Base-by-base conservation (phyloP, 169 alveolate genomes). In the Eimeria falciformis region DNA sequence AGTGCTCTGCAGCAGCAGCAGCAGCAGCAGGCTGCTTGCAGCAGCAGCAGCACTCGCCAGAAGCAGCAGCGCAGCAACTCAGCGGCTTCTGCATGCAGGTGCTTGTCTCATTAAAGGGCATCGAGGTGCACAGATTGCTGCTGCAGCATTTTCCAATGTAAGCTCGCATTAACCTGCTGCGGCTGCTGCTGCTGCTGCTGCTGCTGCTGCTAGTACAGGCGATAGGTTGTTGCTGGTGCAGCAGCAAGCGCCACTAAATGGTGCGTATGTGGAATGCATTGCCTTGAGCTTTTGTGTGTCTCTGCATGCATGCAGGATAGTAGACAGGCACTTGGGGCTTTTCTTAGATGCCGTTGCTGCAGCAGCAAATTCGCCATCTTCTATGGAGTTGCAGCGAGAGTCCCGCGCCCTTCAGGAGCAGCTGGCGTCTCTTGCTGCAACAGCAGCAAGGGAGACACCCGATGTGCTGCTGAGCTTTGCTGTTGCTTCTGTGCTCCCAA, bases 11-110 rank as follows among this genome's bases (percentile, higher is more conserved):
- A 18, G 33, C 62, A 5, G 84, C 86, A 45, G 66, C 86, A 55
- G 86, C 86, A 46, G 86, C 88, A 50, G 71, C 88, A n/a, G 27
- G 69, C 55, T 37, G 73, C 71, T 40, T 78, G 73, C 73, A 78
- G 88, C 88, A 77, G 86, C 86, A 78, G 71, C 88, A 78, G 69
- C 88, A 78, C 53, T 78, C 88, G 53, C 88, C 88, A 50, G 88
- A 78, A 50, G 71, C 46, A 40, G 88, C 88, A 40, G 88, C 88
- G 12, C 65, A 78, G 71, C 88, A 47, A 1, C 88, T 78, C 5
- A 25, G 73, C 50, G 88, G 88, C n/a, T 78, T 78, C 69, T 78
- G 56, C 71, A 78, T 78, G 88, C 88, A 78, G 33, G 47, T 78
- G 14, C 37, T 78, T 45, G 88, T 78, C 11, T 78, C 88, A 3